Percentiles rank a stretch among this genome's conserved stretches.
These are phyloP conservation scores for Amylocarpus encephaloides DNA, from an alignment of 2,329 filamentous ascomycete genomes.

Conservation along the genomic window DNA sequence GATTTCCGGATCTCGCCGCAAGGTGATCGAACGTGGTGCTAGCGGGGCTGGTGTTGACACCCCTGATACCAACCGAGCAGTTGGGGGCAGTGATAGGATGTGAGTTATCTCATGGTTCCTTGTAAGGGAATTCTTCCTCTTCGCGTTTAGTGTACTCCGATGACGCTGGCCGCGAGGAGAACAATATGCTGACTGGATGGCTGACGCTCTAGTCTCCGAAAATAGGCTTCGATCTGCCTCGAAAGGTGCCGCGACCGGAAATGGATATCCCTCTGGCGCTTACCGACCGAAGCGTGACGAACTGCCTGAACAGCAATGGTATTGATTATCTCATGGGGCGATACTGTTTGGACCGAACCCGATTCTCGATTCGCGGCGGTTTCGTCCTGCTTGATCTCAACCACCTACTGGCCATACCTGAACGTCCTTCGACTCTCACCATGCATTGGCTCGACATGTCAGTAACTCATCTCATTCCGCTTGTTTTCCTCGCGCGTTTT, in stretches of 20 bases:
- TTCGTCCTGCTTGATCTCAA: constrained; percentile 27
- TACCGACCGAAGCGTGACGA: constrained; percentile 48
- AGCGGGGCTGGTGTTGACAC: constrained; percentile 53
- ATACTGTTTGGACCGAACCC: constrained; percentile 24
- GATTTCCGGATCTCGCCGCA: constrained; percentile 71
- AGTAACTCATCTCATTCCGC: constrained; percentile 30
- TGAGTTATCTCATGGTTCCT: constrained; percentile 70
- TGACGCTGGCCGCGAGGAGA: constrained; percentile 69
- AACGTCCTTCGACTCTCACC: constrained; percentile 20
- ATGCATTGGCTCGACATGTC: constrained; percentile 24
- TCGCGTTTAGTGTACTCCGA: constrained; percentile 73
- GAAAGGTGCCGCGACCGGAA: constrained; percentile 53
- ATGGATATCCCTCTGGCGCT: constrained; percentile 39
- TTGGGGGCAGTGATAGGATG: constrained; percentile 86
- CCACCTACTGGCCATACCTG: constrained; percentile 23
- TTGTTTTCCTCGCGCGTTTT: constrained; percentile 28
- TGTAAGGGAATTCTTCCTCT: constrained; percentile 83
- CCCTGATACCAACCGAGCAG: constrained; percentile 67
- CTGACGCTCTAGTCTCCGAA: constrained; percentile 78
- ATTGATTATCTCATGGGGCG: constrained; percentile 29
- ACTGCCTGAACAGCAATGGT: constrained; percentile 33
- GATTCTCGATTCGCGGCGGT: constrained; percentile 24
- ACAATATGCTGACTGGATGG: constrained; percentile 67
- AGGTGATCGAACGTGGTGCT: constrained; percentile 67
- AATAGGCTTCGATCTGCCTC: constrained; percentile 81